phyloP scores from a whole-genome alignment of 345 rosid species.

The Populus davidiana region DNA sequence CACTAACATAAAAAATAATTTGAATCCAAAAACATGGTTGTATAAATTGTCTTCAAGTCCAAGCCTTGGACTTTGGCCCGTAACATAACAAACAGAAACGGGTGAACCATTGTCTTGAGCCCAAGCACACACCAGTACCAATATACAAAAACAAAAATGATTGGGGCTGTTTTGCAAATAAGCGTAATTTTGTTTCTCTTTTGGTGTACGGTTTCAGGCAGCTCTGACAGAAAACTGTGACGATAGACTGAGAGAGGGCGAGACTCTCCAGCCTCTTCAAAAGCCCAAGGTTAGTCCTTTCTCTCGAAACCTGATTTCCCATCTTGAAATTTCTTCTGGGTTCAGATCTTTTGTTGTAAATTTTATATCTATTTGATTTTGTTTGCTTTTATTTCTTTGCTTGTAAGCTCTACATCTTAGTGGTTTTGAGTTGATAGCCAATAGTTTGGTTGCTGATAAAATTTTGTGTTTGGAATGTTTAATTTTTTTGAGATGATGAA shows the following conservation, averaged over 20 bases:
- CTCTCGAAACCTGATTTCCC: background rate
- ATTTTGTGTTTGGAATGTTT: background rate
- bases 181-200: background rate
- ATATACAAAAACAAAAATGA: background rate
- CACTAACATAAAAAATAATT: too few relatives aligned
- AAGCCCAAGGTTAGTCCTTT: conserved; percentile 49
- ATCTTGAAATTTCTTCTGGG: background rate
- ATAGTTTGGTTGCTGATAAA: conserved; percentile 17
- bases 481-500: background rate
- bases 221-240: background rate
- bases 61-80: background rate
- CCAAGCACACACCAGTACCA: background rate
- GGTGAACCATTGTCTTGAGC: background rate
- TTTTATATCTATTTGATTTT: background rate
- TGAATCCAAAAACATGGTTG: too few relatives aligned
- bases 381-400: background rate
- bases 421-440: background rate
- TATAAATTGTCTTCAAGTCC: background rate
- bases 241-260: conserved; percentile 5
- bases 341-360: conserved; percentile 12
- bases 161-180: conserved; percentile 11
- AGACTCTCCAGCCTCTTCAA: conserved; percentile 10
- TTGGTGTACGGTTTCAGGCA: background rate
- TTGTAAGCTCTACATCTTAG: background rate
- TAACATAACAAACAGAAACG: background rate